A percentile compares a stretch with the other conserved stretches of the same genome.
Evolutionary conservation across 2,329 filamentous ascomycete species (phyloP).

Genomic region (Alternaria rosae): DNA sequence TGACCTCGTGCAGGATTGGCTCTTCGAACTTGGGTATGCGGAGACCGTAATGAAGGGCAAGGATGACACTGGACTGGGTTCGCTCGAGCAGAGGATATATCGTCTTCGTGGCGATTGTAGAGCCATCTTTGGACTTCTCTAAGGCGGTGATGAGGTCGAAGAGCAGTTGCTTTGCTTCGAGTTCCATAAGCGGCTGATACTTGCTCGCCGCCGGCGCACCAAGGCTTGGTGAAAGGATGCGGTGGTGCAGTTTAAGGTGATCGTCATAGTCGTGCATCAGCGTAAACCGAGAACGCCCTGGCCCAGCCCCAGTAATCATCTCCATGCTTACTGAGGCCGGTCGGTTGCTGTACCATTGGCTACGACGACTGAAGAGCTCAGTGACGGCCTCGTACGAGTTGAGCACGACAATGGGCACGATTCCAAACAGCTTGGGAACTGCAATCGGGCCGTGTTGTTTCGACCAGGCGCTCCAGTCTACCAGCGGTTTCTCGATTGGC

Average conservation of each 20-base stretch:
- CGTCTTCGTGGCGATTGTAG: constrained; percentile 8
- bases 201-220: constrained; percentile 11
- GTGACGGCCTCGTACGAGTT: constrained; percentile 18
- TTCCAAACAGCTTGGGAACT: constrained; percentile 11
- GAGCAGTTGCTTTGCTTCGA: constrained; percentile 16
- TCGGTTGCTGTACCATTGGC: constrained; percentile 18
- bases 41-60: constrained; percentile 18
- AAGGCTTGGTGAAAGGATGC: constrained; percentile 16
- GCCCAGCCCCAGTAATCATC: constrained; percentile 16
- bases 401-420: constrained; percentile 17
- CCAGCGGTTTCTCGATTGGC: constrained; percentile 10
- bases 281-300: constrained; percentile 15
- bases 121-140: constrained; percentile 4
- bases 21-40: constrained; percentile 11
- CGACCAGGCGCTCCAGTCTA: constrained; percentile 16
- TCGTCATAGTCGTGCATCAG: constrained; percentile 22
- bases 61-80: constrained; percentile 18
- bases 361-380: constrained; percentile 18
- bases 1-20: constrained; percentile 13
- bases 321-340: constrained; percentile 20
- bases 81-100: constrained; percentile 15
- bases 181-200: constrained; percentile 16
- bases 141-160: constrained; percentile 9
- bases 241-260: constrained; percentile 16
- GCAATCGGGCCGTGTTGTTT: constrained; percentile 13